A percentile compares a stretch with the other conserved stretches of the same genome.
Evolutionary conservation across 2,329 filamentous ascomycete species (phyloP).

Genomic region (Hymenoscyphus fructigenus): DNA sequence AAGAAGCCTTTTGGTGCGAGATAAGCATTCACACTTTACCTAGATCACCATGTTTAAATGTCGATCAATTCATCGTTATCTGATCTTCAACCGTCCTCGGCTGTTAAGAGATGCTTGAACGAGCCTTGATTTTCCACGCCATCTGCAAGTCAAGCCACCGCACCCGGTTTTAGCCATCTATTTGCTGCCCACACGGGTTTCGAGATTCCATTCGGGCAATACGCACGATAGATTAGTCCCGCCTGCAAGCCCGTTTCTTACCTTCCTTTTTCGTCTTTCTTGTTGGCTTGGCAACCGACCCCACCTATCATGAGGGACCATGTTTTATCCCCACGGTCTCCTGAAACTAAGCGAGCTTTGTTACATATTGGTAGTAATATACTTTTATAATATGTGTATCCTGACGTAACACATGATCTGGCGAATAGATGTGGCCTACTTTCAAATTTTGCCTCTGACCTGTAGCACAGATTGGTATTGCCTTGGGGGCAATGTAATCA

Average conservation of each 20-base stretch:
- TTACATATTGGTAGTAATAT: neutral
- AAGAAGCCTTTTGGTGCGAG: neutral
- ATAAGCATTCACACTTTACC: conserved; percentile 6
- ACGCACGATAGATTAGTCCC: neutral
- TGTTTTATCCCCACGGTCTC: neutral
- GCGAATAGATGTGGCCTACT: neutral
- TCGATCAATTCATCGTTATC: neutral
- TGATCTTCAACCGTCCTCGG: conserved; percentile 2
- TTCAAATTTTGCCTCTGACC: neutral
- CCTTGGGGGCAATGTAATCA: neutral
- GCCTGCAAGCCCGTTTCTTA: neutral
- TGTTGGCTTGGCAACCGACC: neutral
- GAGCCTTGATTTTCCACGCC: neutral
- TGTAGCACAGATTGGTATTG: neutral
- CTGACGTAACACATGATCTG: neutral
- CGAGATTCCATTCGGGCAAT: neutral
- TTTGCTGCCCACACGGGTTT: neutral
- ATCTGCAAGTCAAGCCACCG: neutral
- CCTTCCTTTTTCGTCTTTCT: neutral
- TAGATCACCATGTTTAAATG: neutral
- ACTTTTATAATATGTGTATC: neutral
- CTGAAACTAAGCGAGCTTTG: neutral
- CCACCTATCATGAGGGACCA: neutral
- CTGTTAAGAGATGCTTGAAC: neutral
- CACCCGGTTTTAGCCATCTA: neutral